Conservation (phyloP, 2,329 filamentous ascomycete species). For the Juglanconis juglandina region DNA sequence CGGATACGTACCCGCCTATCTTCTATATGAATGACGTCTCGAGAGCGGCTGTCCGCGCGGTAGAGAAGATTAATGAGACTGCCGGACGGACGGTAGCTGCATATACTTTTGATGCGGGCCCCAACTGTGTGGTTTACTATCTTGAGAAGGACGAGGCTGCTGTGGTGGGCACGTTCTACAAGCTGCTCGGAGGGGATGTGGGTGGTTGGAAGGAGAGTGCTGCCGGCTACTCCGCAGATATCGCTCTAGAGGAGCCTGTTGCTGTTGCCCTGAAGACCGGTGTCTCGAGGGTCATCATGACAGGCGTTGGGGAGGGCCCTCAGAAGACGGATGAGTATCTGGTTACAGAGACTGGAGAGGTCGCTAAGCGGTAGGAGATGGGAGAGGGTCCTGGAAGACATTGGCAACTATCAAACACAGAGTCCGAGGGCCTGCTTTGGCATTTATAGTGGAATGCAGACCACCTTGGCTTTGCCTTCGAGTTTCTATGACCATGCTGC, state of each 20-base stretch:
- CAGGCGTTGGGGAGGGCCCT: conserved; percentile 86
- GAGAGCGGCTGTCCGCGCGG: conserved; percentile 78
- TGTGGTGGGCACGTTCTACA: conserved; percentile 76
- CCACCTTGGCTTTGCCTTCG: neutral
- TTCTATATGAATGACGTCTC: conserved; percentile 98
- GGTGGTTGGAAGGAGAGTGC: conserved; percentile 67
- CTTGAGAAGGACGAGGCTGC: conserved; percentile 70
- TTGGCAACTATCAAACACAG: too few species aligned
- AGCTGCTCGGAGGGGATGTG: conserved; percentile 53
- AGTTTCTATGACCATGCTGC: neutral
- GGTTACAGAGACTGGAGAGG: conserved; percentile 63
- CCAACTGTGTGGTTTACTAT: conserved; percentile 96
- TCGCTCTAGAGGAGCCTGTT: conserved; percentile 64
- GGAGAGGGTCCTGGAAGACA: neutral
- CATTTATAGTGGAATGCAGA: too few species aligned
- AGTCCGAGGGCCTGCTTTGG: too few species aligned
- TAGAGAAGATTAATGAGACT: conserved; percentile 80
- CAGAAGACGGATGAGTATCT: conserved; percentile 74
- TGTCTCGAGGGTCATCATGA: conserved; percentile 85
- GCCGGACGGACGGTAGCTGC: conserved; percentile 80
- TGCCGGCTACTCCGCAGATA: conserved; percentile 45
- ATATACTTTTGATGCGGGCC: conserved; percentile 96
- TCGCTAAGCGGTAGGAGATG: conserved; percentile 29
- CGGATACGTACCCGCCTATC: conserved; percentile 95
- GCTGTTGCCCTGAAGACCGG: conserved; percentile 68